Percentiles rank a stretch among this genome's conserved stretches.
Evolutionary conservation across 768 basidiomycete genomes (phyloP).

Genomic region (Xerocomus brunneocitrinus): DNA sequence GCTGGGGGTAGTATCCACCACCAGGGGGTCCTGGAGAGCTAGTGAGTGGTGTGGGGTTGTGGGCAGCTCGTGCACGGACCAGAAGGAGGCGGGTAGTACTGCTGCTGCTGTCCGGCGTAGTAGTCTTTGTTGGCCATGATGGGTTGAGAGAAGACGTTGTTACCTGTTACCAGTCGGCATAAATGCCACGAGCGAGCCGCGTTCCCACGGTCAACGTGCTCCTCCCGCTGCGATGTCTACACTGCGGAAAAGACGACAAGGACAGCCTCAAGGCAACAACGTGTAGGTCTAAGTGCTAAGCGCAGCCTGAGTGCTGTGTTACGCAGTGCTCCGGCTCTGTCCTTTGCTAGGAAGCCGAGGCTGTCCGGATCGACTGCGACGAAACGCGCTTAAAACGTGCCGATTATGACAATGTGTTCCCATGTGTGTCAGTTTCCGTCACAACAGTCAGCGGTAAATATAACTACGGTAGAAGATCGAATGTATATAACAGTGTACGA

Average conservation of each 20-base stretch:
- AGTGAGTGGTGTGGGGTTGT: conserved; percentile 16
- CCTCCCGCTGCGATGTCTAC: neutral
- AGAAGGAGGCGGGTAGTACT: conserved; percentile 50
- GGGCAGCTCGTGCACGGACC: conserved; percentile 31
- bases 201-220: conserved; percentile 18
- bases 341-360: neutral
- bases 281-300: conserved; percentile 6
- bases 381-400: conserved; percentile 7
- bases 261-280: conserved; percentile 19
- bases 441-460: conserved; percentile 19
- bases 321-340: conserved; percentile 2
- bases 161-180: conserved; percentile 11
- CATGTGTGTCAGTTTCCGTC: neutral
- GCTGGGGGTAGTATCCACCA: conserved; percentile 63
- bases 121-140: conserved; percentile 75
- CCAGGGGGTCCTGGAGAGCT: conserved; percentile 49
- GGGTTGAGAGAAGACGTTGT: conserved; percentile 15
- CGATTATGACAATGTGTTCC: conserved; percentile 16
- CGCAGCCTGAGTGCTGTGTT: conserved; percentile 4
- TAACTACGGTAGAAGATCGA: conserved; percentile 28
- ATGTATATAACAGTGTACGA: conserved; percentile 13
- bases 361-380: neutral
- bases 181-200: conserved; percentile 15
- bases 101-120: conserved; percentile 51
- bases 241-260: neutral